Conservation (phyloP, 768 basidiomycete genomes). For the Termitomyces sp. region DNA sequence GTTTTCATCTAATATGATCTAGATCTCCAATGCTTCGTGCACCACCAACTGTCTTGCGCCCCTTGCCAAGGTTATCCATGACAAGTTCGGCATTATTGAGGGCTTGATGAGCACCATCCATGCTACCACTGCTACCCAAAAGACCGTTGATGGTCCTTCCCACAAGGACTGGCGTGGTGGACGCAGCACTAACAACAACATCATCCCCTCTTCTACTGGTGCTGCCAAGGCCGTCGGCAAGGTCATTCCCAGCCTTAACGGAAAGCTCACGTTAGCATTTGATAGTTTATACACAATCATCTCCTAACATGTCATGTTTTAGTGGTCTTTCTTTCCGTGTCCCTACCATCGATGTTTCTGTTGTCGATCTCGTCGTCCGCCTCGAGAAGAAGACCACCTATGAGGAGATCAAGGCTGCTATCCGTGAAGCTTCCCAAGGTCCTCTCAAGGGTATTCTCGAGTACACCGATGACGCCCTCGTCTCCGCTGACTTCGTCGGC, state of each 20-base stretch:
- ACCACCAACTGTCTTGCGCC: slow-evolving; percentile 99
- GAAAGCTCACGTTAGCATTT: slow-evolving; percentile 86
- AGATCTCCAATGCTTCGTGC: slow-evolving; percentile 99
- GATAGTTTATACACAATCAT: background rate
- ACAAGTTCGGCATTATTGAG: slow-evolving; percentile 95
- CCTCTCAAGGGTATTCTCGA: slow-evolving; percentile 71
- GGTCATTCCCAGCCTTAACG: slow-evolving; percentile 94
- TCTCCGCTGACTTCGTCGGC: slow-evolving; percentile 93
- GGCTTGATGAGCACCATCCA: slow-evolving; percentile 99
- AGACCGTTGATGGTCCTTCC: slow-evolving; percentile 93
- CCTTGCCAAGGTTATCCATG: slow-evolving; percentile 95
- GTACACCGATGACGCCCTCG: slow-evolving; percentile 92
- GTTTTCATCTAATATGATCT: slow-evolving; percentile 3
- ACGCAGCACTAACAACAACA: slow-evolving; percentile 95
- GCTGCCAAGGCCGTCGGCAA: slow-evolving; percentile 99
- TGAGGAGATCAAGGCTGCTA: slow-evolving; percentile 83
- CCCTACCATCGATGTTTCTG: slow-evolving; percentile 94
- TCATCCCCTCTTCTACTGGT: slow-evolving; percentile 98
- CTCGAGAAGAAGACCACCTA: slow-evolving; percentile 83
- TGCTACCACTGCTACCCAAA: slow-evolving; percentile 93
- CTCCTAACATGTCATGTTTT: slow-evolving; percentile 4
- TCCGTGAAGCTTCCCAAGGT: slow-evolving; percentile 77
- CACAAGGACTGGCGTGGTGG: slow-evolving; percentile 98
- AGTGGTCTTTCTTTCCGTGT: slow-evolving; percentile 97
- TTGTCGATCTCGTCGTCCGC: slow-evolving; percentile 95